Percentiles rank a stretch among this genome's conserved stretches.
Evolutionary conservation across 768 basidiomycete genomes (phyloP).

Genomic region (Suillus tomentosus): DNA sequence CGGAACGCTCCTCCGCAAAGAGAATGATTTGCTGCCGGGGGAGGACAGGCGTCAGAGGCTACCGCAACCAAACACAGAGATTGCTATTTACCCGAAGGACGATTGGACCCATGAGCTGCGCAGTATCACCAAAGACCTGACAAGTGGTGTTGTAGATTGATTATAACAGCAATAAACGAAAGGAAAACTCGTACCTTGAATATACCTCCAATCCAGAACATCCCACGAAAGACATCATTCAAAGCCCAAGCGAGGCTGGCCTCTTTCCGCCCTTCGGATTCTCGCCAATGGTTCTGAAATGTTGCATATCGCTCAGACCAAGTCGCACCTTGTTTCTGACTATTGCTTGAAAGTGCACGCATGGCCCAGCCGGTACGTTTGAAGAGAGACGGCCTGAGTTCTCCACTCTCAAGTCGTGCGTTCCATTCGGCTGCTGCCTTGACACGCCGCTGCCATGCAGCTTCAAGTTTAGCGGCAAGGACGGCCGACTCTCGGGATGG

Average conservation of each 20-base stretch:
- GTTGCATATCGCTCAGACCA: conserved; percentile 29
- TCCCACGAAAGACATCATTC: conserved; percentile 57
- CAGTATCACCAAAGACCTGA: conserved; percentile 61
- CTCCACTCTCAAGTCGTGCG: conserved; percentile 44
- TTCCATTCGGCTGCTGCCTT: conserved; percentile 59
- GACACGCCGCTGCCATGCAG: conserved; percentile 52
- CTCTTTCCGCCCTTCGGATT: conserved; percentile 43
- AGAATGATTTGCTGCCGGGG: conserved; percentile 54
- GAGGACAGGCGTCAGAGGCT: background rate
- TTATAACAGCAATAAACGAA: background rate
- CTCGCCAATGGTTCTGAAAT: conserved; percentile 47
- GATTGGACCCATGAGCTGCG: conserved; percentile 64
- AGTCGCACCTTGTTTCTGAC: conserved; percentile 14
- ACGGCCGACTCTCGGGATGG: conserved; percentile 46
- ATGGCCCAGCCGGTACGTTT: conserved; percentile 46
- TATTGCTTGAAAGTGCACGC: conserved; percentile 13
- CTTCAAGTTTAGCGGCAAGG: conserved; percentile 57
- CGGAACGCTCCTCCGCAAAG: conserved; percentile 52
- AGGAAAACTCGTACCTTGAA: conserved; percentile 47
- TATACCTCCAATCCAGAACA: conserved; percentile 65
- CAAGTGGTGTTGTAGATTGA: background rate
- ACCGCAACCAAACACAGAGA: background rate
- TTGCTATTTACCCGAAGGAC: conserved; percentile 49
- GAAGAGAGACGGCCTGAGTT: conserved; percentile 42
- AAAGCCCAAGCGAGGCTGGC: conserved; percentile 61